phyloP scores from a whole-genome alignment of 139 green algal genomes.

The Edaphochlamys debaryana region DNA sequence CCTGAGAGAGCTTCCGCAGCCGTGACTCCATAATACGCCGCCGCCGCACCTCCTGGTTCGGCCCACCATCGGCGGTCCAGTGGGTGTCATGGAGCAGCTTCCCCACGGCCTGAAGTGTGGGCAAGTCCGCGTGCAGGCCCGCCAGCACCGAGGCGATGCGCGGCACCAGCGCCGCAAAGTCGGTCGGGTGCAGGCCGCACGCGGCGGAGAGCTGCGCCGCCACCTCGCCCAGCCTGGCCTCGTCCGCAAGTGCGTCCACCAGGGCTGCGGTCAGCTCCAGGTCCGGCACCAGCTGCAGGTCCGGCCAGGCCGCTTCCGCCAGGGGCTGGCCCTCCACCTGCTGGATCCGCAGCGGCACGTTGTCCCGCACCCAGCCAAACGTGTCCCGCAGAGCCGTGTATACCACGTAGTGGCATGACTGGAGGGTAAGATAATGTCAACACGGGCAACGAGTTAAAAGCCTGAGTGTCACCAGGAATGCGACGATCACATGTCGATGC shows the following conservation, averaged over 20 bases:
- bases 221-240: not conserved
- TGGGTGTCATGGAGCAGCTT: not conserved
- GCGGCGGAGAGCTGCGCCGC: not conserved
- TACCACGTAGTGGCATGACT: conserved; percentile 3
- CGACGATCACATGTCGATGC: not conserved
- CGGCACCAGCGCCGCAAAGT: not conserved
- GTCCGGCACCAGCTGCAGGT: not conserved
- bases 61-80: not conserved
- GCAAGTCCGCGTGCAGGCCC: conserved; percentile 1
- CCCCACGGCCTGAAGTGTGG: not conserved
- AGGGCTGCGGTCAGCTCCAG: not conserved
- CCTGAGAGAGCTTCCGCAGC: no score
- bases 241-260: not conserved
- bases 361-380: conserved; percentile 5
- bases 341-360: not conserved
- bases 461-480: not conserved
- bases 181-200: not conserved
- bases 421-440: not conserved
- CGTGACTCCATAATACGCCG: no score
- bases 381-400: not conserved
- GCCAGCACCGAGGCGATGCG: not conserved
- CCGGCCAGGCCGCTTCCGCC: not conserved
- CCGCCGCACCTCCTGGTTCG: no score
- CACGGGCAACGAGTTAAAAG: not conserved
- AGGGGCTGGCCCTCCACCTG: conserved; percentile 1